phyloP scores from a whole-genome alignment of 495 filamentous ascomycete species.

The Xylaria flabelliformis region DNA sequence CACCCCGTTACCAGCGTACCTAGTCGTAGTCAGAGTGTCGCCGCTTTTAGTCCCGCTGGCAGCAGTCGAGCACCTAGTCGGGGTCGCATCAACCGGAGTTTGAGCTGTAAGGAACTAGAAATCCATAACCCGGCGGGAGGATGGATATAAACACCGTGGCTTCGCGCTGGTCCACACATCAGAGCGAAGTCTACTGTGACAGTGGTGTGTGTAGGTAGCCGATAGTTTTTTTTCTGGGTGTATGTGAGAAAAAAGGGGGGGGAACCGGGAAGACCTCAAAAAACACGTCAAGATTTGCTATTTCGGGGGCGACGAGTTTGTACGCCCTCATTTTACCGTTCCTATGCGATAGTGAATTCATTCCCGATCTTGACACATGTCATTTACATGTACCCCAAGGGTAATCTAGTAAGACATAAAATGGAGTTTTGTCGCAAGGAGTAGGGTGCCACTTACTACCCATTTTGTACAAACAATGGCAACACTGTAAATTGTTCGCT shows the following conservation, averaged over 20 bases:
- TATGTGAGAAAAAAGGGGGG: background rate
- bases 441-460: background rate
- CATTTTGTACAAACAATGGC: constrained; percentile 13
- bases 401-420: background rate
- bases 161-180: background rate
- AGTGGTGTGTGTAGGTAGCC: background rate
- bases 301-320: background rate
- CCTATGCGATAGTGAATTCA: background rate
- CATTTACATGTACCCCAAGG: background rate
- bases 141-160: constrained; percentile 19
- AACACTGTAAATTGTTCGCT: background rate
- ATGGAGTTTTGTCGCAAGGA: background rate
- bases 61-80: constrained; percentile 1
- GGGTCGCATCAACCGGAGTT: constrained; percentile 11
- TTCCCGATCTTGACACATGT: background rate
- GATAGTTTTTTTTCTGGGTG: background rate
- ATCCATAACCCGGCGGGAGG: background rate
- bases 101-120: background rate
- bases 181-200: background rate
- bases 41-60: background rate
- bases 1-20: background rate
- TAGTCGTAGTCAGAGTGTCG: background rate
- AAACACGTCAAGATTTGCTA: background rate
- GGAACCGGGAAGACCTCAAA: background rate
- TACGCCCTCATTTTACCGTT: background rate